Evolutionary conservation across 768 basidiomycete genomes (phyloP), one percentile per base, ranked within the genome.

Genomic region (Rhizopogon rudus): DNA sequence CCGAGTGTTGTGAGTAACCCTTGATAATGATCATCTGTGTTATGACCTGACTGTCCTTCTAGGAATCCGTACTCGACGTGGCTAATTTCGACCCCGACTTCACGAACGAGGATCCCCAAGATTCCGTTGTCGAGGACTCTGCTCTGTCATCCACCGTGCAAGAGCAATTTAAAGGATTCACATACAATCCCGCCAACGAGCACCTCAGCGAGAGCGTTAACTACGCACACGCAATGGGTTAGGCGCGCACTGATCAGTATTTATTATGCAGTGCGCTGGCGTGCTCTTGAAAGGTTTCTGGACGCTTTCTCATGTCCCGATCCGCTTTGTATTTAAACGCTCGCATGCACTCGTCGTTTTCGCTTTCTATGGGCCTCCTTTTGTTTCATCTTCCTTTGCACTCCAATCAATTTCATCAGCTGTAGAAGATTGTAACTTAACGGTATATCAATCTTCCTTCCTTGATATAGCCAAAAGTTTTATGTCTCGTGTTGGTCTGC

Each of bases 21-120:
- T 5, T 17, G 14, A 28, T 40, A 13, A 33, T 39, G 12, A 29
- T 28, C 40, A 3, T 45, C 25, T 22, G 25, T 7, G 17, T 14
- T 14, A 31, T 35, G 22, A 42, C 35, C 29, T 49, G 53, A 7
- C 35, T 22, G 31, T 63, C 12, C 31, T 54, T 54, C 48, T 42
- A 87, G 86, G 93, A 95, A 76, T 89, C 88, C 53, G 94, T 94
- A 1, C 82, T 97, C 44, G 95, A 97, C 68, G 93, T 95, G 20
- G 92, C 88, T 55, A 93, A 98, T 77, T 98, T 99, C 73, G 97
- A 98, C 71, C 82, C 93, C 25, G 96, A 98, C 71, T 99, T 99
- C 68, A 98, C 95, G 29, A 91, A 87, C 57, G 96, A 99, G 69
- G 87, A 91, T 54, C 89, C 95, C 2, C 85, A 92, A 63, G 96